Conservation (phyloP, 768 basidiomycete genomes). For the Tylopilus sp. region DNA sequence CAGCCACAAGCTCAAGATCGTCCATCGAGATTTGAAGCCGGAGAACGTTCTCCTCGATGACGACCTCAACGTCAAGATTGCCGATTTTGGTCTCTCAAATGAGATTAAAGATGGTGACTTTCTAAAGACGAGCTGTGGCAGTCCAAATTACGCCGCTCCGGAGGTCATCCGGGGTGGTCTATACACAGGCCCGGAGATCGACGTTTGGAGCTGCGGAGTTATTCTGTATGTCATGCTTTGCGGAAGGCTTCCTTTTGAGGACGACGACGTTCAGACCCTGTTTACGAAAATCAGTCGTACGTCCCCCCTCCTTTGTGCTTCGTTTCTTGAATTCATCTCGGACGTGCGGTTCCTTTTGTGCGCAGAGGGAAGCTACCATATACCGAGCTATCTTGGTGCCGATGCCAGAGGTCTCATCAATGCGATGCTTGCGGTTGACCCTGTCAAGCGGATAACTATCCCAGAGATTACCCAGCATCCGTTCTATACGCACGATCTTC, state of each 20-base stretch:
- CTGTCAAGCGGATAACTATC: conserved; percentile 91
- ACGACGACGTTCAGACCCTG: conserved; percentile 88
- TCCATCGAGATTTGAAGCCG: conserved; percentile 96
- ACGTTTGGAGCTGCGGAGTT: conserved; percentile 99
- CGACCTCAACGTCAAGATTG: conserved; percentile 90
- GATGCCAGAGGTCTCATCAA: conserved; percentile 80
- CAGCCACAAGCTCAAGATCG: conserved; percentile 94
- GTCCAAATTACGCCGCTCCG: conserved; percentile 97
- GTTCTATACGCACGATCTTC: conserved; percentile 84
- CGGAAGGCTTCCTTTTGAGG: conserved; percentile 94
- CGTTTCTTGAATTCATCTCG: background rate
- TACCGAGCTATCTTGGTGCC: conserved; percentile 74
- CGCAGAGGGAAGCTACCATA: conserved; percentile 81
- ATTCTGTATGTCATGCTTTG: conserved; percentile 98
- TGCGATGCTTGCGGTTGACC: conserved; percentile 91
- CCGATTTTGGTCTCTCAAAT: conserved; percentile 97
- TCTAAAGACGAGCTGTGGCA: conserved; percentile 94
- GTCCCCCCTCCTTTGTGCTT: conserved; percentile 23
- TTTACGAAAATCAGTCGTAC: conserved; percentile 93
- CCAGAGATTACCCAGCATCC: conserved; percentile 88
- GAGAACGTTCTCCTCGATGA: conserved; percentile 91
- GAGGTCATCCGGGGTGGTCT: conserved; percentile 95
- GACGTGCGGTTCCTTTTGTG: background rate
- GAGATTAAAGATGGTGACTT: conserved; percentile 97
- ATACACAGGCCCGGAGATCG: conserved; percentile 97